Conservation (phyloP, 1,139 yeast genomes). For the Taiozyma sp. region DNA sequence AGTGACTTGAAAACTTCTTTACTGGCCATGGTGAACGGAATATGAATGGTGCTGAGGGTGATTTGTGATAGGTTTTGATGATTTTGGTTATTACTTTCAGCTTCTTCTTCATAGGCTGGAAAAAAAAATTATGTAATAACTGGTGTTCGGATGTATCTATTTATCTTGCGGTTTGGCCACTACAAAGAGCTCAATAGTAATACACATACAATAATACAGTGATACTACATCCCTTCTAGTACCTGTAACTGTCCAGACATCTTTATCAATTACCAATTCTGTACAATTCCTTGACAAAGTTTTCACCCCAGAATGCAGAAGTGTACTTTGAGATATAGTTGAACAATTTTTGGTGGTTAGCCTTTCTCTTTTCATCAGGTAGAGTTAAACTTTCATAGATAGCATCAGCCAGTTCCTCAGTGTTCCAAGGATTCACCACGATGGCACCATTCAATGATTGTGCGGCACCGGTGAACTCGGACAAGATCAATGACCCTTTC, state of each 20-base stretch:
- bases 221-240: too few relatives aligned
- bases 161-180: background rate
- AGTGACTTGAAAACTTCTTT: constrained; percentile 37
- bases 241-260: too few relatives aligned
- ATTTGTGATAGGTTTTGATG: background rate
- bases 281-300: constrained; percentile 81
- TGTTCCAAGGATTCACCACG: constrained; percentile 97
- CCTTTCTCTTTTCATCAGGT: constrained; percentile 70
- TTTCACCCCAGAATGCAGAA: constrained; percentile 95
- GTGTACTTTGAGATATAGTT: constrained; percentile 89
- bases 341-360: constrained; percentile 78
- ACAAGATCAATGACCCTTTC: constrained; percentile 79
- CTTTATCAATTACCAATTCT: constrained; percentile 27
- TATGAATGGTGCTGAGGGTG: background rate
- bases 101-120: background rate
- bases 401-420: constrained; percentile 85
- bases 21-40: constrained; percentile 4
- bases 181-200: too few relatives aligned
- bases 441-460: constrained; percentile 92
- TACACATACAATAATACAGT: too few relatives aligned
- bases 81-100: background rate
- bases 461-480: constrained; percentile 99
- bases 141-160: background rate
- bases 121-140: background rate
- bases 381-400: constrained; percentile 83